A percentile compares a stretch with the other conserved stretches of the same genome.
Evolutionary conservation across 164 flowering plant genomes (phyloP).

Genomic region (Chimonanthus praecox): DNA sequence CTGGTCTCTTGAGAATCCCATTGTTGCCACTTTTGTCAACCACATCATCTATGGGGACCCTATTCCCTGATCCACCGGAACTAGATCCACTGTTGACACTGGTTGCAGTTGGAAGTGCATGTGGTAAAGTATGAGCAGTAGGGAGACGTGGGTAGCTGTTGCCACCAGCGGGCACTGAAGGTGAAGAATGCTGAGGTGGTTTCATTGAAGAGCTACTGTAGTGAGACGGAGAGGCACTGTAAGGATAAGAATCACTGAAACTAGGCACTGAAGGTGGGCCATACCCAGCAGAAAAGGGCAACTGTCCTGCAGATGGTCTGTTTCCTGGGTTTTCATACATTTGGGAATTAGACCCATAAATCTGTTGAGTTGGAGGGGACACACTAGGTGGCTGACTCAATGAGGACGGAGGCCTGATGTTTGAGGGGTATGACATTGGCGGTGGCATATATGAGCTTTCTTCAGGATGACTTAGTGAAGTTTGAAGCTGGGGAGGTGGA

Average conservation of each 20-base stretch:
- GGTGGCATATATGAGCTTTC: constrained; percentile 49
- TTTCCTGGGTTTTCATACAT: constrained; percentile 43
- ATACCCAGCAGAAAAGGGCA: constrained; percentile 36
- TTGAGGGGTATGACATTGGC: constrained; percentile 49
- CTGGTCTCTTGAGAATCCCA: constrained; percentile 92
- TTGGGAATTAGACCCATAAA: constrained; percentile 37
- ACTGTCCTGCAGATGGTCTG: constrained; percentile 44
- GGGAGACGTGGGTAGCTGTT: constrained; percentile 75
- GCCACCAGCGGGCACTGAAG: constrained; percentile 40
- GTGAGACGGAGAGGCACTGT: constrained; percentile 48
- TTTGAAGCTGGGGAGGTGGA: constrained; percentile 35
- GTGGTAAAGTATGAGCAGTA: constrained; percentile 75
- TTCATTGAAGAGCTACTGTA: constrained; percentile 46
- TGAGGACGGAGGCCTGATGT: constrained; percentile 41
- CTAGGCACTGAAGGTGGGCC: constrained; percentile 34
- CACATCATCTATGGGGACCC: constrained; percentile 89
- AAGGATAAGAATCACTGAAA: constrained; percentile 45
- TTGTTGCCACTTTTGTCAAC: constrained; percentile 68
- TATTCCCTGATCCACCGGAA: constrained; percentile 61
- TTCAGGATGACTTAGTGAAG: constrained; percentile 48
- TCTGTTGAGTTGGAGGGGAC: constrained; percentile 44
- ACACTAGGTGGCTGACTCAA: constrained; percentile 34
- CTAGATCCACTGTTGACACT: constrained; percentile 46
- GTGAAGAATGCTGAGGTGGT: constrained; percentile 36
- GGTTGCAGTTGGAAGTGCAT: constrained; percentile 69